phyloP scores from a whole-genome alignment of 2,329 filamentous ascomycete genomes.

The Fusarium dlaminii region DNA sequence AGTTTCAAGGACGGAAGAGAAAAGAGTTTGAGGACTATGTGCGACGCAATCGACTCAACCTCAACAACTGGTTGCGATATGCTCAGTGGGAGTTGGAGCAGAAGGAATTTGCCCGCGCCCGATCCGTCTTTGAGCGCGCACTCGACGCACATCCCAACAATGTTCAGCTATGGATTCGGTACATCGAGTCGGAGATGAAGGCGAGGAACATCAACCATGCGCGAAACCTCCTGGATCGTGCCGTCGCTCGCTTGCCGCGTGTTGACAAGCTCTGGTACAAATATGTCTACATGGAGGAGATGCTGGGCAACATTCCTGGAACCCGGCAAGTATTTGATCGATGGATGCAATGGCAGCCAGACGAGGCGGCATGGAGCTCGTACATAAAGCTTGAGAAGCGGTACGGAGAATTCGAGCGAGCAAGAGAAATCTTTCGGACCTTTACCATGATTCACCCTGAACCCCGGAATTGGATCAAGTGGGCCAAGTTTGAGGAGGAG shows the following conservation, averaged over 20 bases:
- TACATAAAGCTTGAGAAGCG: slow-evolving; percentile 98
- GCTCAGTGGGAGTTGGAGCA: slow-evolving; percentile 97
- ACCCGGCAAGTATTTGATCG: slow-evolving; percentile 94
- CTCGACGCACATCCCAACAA: slow-evolving; percentile 91
- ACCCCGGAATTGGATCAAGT: slow-evolving; percentile 97
- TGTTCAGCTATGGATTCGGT: slow-evolving; percentile 88
- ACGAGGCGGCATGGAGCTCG: slow-evolving; percentile 93
- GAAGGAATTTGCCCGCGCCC: slow-evolving; percentile 92
- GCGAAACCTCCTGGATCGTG: slow-evolving; percentile 90
- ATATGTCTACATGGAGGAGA: slow-evolving; percentile 99
- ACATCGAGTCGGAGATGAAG: slow-evolving; percentile 97
- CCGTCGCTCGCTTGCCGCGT: slow-evolving; percentile 89
- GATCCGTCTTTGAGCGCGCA: slow-evolving; percentile 93
- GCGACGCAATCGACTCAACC: slow-evolving; percentile 89
- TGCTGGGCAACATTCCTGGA: slow-evolving; percentile 90
- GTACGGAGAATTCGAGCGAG: slow-evolving; percentile 90
- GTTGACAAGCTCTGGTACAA: slow-evolving; percentile 99
- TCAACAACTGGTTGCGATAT: slow-evolving; percentile 99
- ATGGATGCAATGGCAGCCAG: slow-evolving; percentile 98
- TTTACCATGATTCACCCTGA: slow-evolving; percentile 95
- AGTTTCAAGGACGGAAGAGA: slow-evolving; percentile 94
- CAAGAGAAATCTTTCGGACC: slow-evolving; percentile 87
- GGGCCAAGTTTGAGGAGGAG: slow-evolving; percentile 97
- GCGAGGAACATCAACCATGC: slow-evolving; percentile 94
- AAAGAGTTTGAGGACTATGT: slow-evolving; percentile 99